Evolutionary conservation across 768 basidiomycete genomes (phyloP), one percentile per base, ranked within the genome.

Genomic region (Tylopilus felleus): DNA sequence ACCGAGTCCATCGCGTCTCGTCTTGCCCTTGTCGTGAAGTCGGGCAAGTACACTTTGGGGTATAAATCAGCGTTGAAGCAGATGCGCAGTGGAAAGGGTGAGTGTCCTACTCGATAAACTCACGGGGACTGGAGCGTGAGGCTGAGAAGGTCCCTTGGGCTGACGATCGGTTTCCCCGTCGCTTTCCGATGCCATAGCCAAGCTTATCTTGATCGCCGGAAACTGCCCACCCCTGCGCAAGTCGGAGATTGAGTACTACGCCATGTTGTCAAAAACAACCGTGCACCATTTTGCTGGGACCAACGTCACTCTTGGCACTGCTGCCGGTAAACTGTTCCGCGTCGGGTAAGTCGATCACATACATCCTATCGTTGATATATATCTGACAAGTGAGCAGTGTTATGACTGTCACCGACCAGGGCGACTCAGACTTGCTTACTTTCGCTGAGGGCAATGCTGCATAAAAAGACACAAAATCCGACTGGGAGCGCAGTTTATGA

Each of bases 181-280:
- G 59, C 48, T 67, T 61, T 55, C 39, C 60, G 48, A 40, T 45
- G 44, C 16, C 35, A 51, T 70, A 99, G 96, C 96, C 75, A 98
- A 97, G 79, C 92, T 99, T 64, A 88, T 99, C 71, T 78, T 99
- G 74, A 97, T 99, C 71, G 93, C 96, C 67, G 95, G 93, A 64
- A 99, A 99, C 80, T 97, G 94, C 79, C 97, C 97, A 54, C 97
- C 97, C 59, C 85, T 99, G 59, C 93, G 97, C 75, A 97, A 97
- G 75, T 98, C 96, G 57, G 97, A 99, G 81, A 82, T 99, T 55
- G 97, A 99, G 80, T 99, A 98, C 82, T 99, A 98, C 72, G 97
- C 94, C 77, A 97, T 97, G 95, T 82, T 99, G 72, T 97, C 94
- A 63, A 99, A 99, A 82, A 98, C 96, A 53, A 85, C 90, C 53